Evolutionary conservation across 2,329 filamentous ascomycete genomes (phyloP).

Genomic region (Pseudogymnoascus sp.): DNA sequence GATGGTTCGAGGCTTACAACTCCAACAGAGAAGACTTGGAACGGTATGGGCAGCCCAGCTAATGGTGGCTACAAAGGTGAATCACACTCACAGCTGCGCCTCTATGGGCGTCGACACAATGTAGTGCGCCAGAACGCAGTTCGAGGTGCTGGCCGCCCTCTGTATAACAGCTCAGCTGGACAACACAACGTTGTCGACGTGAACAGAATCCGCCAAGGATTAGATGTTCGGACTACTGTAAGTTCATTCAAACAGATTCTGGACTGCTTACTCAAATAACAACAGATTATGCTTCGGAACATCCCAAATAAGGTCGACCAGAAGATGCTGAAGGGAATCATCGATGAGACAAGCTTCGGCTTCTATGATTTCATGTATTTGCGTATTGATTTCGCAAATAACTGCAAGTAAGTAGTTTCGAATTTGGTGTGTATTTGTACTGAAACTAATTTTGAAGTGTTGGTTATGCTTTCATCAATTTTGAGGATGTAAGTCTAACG

Average conservation of each 20-base stretch:
- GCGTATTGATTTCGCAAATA: conserved; percentile 77
- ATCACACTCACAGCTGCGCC: conserved; percentile 8
- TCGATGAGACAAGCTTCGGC: conserved; percentile 71
- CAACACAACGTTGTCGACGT: conserved; percentile 57
- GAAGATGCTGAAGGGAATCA: conserved; percentile 64
- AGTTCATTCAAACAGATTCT: conserved; percentile 24
- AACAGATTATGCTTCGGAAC: conserved; percentile 84
- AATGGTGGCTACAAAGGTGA: neutral
- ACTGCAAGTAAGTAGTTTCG: conserved; percentile 60
- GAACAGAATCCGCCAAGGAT: conserved; percentile 51
- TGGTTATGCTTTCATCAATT: conserved; percentile 96
- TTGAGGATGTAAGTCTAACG: conserved; percentile 56
- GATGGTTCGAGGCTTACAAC: neutral
- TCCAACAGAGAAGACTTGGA: neutral
- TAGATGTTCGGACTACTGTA: conserved; percentile 69
- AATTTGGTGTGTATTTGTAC: neutral
- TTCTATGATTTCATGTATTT: conserved; percentile 94
- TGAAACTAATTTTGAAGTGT: conserved; percentile 51
- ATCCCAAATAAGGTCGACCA: conserved; percentile 86
- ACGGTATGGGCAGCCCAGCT: neutral
- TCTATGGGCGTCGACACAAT: conserved; percentile 29
- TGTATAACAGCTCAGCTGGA: conserved; percentile 37
- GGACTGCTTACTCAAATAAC: conserved; percentile 9
- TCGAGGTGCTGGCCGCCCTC: conserved; percentile 34
- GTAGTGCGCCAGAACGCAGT: conserved; percentile 40